Base-by-base conservation (phyloP, 192 early-diverging fungal genomes). In the Coemansia aciculifera region DNA sequence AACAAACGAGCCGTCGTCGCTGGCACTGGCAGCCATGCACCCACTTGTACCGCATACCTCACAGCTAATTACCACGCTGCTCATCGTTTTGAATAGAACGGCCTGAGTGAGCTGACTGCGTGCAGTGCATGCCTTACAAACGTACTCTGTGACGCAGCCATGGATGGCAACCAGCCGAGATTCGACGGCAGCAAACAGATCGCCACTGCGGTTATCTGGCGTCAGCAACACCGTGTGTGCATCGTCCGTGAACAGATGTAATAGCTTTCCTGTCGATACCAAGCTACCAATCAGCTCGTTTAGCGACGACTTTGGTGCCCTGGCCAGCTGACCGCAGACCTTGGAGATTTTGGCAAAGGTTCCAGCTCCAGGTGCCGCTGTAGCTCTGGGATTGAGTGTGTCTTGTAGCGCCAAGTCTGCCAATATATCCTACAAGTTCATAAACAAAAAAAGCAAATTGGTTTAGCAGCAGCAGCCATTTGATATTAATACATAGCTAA, bases 101-200 rank as follows among this genome's bases (percentile, higher is more conserved):
- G 79, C 79, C 49, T 76, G 79, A 0, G 79, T 76, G 17, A 81
- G 67, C 40, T 49, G 46, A 59, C 63, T 73, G 44, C 60, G 67
- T 6, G 74, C 67, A 11, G 70, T 73, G 37, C 79, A 81, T 11
- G 46, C 63, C 34, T 21, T 66, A 43, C 79, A 81, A n/a, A 66
- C 54, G 64, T 73, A 60, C 19, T 71, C 59, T 38, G 61, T 44
- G 9, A 67, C 63, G 19, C 71, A 31, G 4, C 79, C 79, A 23
- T 63, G 67, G 3, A 77, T 66, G 40, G 69, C 46, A 13, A 77
- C 62, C 19, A 64, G 59, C 31, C 65, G 44, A 32, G 64, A 59
- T 17, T 81, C 74, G 17, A 81, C 9, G n/a, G 37, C 68, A 2
- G 66, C 31, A 10, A 21, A 11, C 17, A 38, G 44, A n/a, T 72